Evolutionary conservation across 768 basidiomycete species (phyloP).

Genomic region (Mycena polygramma): DNA sequence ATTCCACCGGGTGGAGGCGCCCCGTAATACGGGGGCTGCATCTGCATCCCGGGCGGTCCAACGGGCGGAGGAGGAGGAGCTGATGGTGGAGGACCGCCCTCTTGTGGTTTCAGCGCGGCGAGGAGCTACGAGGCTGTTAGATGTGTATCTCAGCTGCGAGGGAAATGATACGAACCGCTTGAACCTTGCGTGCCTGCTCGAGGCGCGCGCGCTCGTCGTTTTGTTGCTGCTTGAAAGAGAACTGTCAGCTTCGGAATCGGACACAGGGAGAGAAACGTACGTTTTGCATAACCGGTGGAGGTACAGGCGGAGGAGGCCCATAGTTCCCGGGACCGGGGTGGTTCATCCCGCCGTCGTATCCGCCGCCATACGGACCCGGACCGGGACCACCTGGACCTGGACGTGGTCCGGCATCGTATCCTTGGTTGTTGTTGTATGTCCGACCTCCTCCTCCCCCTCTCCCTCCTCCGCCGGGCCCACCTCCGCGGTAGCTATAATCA

Average conservation of each 20-base stretch:
- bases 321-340: constrained; percentile 6
- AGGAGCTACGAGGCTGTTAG: constrained; percentile 58
- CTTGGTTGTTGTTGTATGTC: constrained; percentile 49
- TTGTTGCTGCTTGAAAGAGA: constrained; percentile 56
- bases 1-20: constrained; percentile 40
- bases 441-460: constrained; percentile 48
- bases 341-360: constrained; percentile 18
- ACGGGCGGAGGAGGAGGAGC: constrained; percentile 49
- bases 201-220: constrained; percentile 87
- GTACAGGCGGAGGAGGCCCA: constrained; percentile 43
- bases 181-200: constrained; percentile 90
- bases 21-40: constrained; percentile 50
- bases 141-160: neutral
- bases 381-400: constrained; percentile 43
- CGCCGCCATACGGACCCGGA: constrained; percentile 19
- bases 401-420: constrained; percentile 58
- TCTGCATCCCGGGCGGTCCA: constrained; percentile 44
- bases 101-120: constrained; percentile 84
- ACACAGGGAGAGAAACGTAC: neutral
- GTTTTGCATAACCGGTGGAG: constrained; percentile 33
- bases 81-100: constrained; percentile 47
- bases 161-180: constrained; percentile 63
- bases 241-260: constrained; percentile 7
- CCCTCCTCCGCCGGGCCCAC: constrained; percentile 45
- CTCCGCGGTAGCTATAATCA: constrained; percentile 46